phyloP scores from a whole-genome alignment of 2,329 filamentous ascomycete species.

The Dothideomycetes sp. region DNA sequence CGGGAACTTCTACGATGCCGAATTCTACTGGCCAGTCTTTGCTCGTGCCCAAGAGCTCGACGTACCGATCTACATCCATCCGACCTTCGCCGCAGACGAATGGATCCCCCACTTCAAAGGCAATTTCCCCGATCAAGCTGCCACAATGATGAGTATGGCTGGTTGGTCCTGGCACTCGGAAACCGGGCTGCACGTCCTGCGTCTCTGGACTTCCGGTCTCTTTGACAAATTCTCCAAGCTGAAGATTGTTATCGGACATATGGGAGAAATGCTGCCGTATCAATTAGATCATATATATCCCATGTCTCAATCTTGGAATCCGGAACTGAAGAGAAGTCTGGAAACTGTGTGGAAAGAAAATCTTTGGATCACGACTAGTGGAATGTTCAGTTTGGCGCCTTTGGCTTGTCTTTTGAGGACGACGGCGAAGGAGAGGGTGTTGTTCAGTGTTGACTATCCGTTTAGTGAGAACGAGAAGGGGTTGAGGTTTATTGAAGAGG shows the following conservation, averaged over 20 bases:
- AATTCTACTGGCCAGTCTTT: conserved; percentile 24
- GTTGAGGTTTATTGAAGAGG: conserved; percentile 40
- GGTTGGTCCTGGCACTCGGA: conserved; percentile 46
- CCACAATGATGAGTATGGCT: conserved; percentile 30
- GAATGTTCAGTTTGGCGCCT: conserved; percentile 45
- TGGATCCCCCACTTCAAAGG: conserved; percentile 32
- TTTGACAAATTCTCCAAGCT: conserved; percentile 48
- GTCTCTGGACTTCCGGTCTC: conserved; percentile 43
- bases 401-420: conserved; percentile 34
- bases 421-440: conserved; percentile 37
- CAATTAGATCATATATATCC: conserved; percentile 42
- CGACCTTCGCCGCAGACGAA: conserved; percentile 33
- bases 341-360: conserved; percentile 38
- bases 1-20: conserved; percentile 28
- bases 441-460: conserved; percentile 53
- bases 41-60: conserved; percentile 32
- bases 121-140: conserved; percentile 27
- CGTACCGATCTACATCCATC: conserved; percentile 46
- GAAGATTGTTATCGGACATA: conserved; percentile 49
- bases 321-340: conserved; percentile 32
- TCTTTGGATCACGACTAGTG: conserved; percentile 52
- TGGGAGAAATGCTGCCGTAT: conserved; percentile 51
- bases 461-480: conserved; percentile 46
- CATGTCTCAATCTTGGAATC: conserved; percentile 17
- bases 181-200: conserved; percentile 40